These are phyloP conservation scores for Cucurbita maxima DNA, from an alignment of 306 rosid species.

Conservation along the genomic window DNA sequence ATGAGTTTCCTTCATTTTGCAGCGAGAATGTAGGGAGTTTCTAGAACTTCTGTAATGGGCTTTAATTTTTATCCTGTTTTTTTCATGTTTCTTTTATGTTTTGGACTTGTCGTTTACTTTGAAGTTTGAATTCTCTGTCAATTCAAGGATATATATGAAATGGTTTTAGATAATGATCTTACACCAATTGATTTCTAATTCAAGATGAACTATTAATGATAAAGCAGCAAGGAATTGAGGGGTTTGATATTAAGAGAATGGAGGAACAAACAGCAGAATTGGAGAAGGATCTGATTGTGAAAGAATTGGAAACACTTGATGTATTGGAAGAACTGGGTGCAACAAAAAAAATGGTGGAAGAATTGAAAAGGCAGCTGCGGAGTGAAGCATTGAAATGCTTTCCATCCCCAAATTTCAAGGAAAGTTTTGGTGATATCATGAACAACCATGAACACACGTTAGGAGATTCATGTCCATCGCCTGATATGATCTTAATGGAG, in stretches of 20 bases:
- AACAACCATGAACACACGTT: slow-evolving; percentile 20
- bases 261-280: slow-evolving; percentile 85
- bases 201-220: slow-evolving; percentile 13
- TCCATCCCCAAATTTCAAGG: slow-evolving; percentile 22
- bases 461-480: slow-evolving; percentile 36
- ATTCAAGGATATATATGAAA: neutral
- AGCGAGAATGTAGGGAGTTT: neutral
- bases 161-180: neutral
- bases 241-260: slow-evolving; percentile 72
- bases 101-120: neutral
- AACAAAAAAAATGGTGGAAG: slow-evolving; percentile 71
- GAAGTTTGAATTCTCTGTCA: neutral
- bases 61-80: too few relatives aligned
- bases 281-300: slow-evolving; percentile 91
- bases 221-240: slow-evolving; percentile 43
- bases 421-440: slow-evolving; percentile 9
- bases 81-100: too few relatives aligned
- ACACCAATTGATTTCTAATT: slow-evolving; percentile 9
- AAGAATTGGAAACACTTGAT: slow-evolving; percentile 90
- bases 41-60: too few relatives aligned
- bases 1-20: neutral
- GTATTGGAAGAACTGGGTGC: slow-evolving; percentile 85
- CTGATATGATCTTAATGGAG: slow-evolving; percentile 56
- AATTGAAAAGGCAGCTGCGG: slow-evolving; percentile 65
- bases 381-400: slow-evolving; percentile 51